A percentile compares a stretch with the other conserved stretches of the same genome.
Conservation (phyloP, 805 yeast species). For the Candida verbasci region DNA sequence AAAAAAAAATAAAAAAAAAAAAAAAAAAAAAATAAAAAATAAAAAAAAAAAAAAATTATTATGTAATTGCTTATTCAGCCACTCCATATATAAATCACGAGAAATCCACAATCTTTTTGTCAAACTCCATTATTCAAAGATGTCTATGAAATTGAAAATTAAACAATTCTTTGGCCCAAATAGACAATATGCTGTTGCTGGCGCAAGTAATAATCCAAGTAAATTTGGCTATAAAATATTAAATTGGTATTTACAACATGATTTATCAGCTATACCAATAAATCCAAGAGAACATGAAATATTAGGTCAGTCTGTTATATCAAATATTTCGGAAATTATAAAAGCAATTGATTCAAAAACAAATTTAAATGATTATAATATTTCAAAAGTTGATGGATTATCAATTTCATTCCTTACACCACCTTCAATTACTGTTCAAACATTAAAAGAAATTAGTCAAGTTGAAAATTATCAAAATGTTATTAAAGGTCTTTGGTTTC, state of each 20-base stretch:
- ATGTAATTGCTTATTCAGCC: too few relatives aligned
- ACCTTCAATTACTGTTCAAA: constrained; percentile 48
- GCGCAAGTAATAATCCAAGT: constrained; percentile 60
- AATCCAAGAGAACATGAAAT: constrained; percentile 55
- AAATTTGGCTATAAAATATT: constrained; percentile 72
- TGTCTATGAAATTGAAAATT: constrained; percentile 37
- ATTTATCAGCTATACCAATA: constrained; percentile 59
- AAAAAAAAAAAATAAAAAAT: neutral
- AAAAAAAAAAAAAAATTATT: neutral
- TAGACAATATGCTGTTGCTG: constrained; percentile 60
- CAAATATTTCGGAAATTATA: constrained; percentile 25
- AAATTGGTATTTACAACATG: constrained; percentile 58
- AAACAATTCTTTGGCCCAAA: constrained; percentile 47
- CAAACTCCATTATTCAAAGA: constrained; percentile 9
- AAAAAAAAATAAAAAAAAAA: too few relatives aligned
- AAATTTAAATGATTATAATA: constrained; percentile 20
- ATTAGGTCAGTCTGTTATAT: constrained; percentile 37
- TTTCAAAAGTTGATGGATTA: constrained; percentile 36
- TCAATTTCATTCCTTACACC: constrained; percentile 74
- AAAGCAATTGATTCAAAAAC: constrained; percentile 14
- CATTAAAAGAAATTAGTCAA: constrained; percentile 32
- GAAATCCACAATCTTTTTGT: neutral
- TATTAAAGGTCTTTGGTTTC: constrained; percentile 71
- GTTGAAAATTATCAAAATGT: constrained; percentile 34
- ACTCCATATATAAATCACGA: constrained; percentile 3